phyloP scores from a whole-genome alignment of 148 eudicot species.

The Polygonum aviculare region DNA sequence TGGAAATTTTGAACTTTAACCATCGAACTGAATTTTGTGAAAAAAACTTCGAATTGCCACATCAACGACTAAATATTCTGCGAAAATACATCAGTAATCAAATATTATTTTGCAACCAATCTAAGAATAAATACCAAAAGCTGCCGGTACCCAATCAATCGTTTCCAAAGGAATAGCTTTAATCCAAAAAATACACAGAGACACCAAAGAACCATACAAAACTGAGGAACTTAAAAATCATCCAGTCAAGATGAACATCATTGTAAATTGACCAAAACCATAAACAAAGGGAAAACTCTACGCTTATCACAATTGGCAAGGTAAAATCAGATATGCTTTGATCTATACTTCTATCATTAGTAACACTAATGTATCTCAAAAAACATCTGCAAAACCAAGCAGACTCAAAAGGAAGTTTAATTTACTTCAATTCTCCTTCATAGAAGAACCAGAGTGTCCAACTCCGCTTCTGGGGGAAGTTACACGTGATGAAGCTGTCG shows the following conservation, averaged over 20 bases:
- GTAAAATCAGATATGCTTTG: slow-evolving; percentile 9
- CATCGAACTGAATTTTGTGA: no score
- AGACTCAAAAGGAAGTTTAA: background rate
- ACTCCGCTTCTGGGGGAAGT: slow-evolving; percentile 45
- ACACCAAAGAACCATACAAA: background rate
- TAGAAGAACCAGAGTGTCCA: slow-evolving; percentile 53
- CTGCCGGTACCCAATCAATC: background rate
- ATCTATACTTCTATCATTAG: slow-evolving; percentile 8
- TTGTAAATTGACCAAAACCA: background rate
- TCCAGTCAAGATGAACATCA: background rate
- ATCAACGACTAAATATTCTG: background rate
- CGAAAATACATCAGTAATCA: background rate
- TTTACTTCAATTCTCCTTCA: slow-evolving; percentile 32
- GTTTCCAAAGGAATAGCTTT: background rate
- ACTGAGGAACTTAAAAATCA: background rate
- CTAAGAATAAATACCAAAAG: background rate
- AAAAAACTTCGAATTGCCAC: no score
- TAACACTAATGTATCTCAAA: background rate
- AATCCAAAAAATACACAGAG: background rate
- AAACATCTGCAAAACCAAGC: background rate
- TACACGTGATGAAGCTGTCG: slow-evolving; percentile 67
- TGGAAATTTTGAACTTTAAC: background rate
- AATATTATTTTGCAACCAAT: background rate
- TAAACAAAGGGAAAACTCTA: slow-evolving; percentile 3
- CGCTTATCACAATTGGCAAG: slow-evolving; percentile 2